phyloP scores from a whole-genome alignment of 2,329 filamentous ascomycete species.

The Aurifilum marmelostoma region DNA sequence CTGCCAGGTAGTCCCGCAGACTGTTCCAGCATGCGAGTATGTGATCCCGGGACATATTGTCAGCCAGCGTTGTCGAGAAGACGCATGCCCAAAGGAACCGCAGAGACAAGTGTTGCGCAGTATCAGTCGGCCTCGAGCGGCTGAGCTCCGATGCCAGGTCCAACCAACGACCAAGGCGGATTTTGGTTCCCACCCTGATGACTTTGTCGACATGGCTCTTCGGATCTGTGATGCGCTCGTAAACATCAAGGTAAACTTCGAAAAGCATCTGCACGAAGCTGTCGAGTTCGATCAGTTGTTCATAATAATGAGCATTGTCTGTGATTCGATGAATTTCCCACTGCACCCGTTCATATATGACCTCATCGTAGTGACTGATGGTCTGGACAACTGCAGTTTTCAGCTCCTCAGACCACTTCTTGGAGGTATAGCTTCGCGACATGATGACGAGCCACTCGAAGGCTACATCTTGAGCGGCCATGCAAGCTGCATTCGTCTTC shows the following conservation, averaged over 20 bases:
- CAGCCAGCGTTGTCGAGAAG: conserved; percentile 54
- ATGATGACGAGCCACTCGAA: conserved; percentile 61
- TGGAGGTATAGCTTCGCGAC: conserved; percentile 51
- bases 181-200: conserved; percentile 53
- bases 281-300: conserved; percentile 41
- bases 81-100: conserved; percentile 63
- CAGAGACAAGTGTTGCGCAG: conserved; percentile 47
- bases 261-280: conserved; percentile 60
- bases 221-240: conserved; percentile 60
- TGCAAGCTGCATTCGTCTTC: conserved; percentile 52
- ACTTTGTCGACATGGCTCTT: conserved; percentile 56
- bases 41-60: conserved; percentile 59
- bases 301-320: conserved; percentile 8
- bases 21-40: conserved; percentile 63
- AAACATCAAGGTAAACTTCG: conserved; percentile 65
- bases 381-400: conserved; percentile 62
- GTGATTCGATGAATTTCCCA: conserved; percentile 44
- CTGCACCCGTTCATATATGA: conserved; percentile 52
- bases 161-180: conserved; percentile 56
- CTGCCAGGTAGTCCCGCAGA: conserved; percentile 54
- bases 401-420: conserved; percentile 62
- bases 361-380: conserved; percentile 56
- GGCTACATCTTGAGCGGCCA: conserved; percentile 59
- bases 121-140: conserved; percentile 40
- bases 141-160: conserved; percentile 52